Evolutionary conservation across 352 stramenopile species (phyloP).

Genomic region (Aphanomyces cochlioides): DNA sequence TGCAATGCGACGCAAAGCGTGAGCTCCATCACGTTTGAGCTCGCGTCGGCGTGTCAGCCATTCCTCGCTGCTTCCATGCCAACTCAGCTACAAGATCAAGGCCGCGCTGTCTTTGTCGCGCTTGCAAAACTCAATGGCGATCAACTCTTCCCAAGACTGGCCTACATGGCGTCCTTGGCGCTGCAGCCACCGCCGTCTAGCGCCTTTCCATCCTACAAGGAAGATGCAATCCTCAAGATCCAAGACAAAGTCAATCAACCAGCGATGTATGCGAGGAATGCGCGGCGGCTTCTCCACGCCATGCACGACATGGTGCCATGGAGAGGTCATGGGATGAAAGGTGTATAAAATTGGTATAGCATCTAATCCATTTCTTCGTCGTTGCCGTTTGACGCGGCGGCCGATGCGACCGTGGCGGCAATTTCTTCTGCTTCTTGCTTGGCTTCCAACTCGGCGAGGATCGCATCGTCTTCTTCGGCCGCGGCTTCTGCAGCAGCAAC

Average conservation of each 20-base stretch:
- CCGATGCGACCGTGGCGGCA: constrained; percentile 10
- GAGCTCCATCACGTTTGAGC: not conserved
- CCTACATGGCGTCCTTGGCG: not conserved
- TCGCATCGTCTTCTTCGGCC: constrained; percentile 74
- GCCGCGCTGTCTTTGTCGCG: constrained; percentile 2
- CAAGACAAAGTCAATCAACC: not conserved
- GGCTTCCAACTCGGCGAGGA: constrained; percentile 68
- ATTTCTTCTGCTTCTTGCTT: constrained; percentile 50
- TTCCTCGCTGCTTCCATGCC: constrained; percentile 7
- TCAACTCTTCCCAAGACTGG: constrained; percentile 13
- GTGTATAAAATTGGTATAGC: not conserved
- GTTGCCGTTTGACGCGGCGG: not conserved
- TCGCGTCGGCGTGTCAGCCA: not conserved
- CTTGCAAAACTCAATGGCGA: constrained; percentile 13
- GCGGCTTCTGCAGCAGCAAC: constrained; percentile 82
- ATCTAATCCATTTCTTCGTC: constrained; percentile 30
- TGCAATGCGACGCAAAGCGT: not conserved
- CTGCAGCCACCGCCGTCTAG: not conserved
- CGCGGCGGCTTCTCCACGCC: not conserved
- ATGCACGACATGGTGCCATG: not conserved
- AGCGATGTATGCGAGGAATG: not conserved
- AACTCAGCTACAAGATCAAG: constrained; percentile 5
- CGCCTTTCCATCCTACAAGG: constrained; percentile 2
- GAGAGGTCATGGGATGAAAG: too few species aligned
- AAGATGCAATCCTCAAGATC: not conserved